Evolutionary conservation across 805 yeast species (phyloP), one percentile per base, ranked within the genome.

Genomic region (Blastobotrys chiropterorum): DNA sequence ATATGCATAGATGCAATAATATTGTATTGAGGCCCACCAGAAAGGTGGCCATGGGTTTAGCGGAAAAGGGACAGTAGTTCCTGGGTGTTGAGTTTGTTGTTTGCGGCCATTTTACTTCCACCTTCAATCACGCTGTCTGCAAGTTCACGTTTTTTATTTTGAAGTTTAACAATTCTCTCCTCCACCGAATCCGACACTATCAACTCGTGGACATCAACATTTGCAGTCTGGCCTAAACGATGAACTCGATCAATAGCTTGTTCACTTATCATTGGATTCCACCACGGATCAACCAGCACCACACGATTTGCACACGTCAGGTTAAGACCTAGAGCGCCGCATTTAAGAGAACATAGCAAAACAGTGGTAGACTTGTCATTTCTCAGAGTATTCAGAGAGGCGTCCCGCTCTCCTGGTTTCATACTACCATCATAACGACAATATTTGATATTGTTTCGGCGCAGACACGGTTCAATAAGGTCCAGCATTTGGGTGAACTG

Each of bases 221-320:
- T 67, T 17, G 58, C 53, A 3, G 67, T 70, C 56, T 76, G 80
- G 2, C 80, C 80, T 8, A 76, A 63, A 6, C 80, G 66, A 57
- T 76, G 77, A 7, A 75, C 80, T 21, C 80, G 67, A 52, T 75
- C 80, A 50, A 78, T 69, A 1, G 81, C 81, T 54, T 77, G 81
- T 53, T 72, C 77, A 2, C 63, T 67, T n/a, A 76, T 64, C 67
- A 74, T 74, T 16, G 78, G 80, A 58, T 76, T 76, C 78, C 78
- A 75, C 77, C 79, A 75, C 4, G 77, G 77, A 51, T 75, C 79
- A 6, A 67, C 48, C 44, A 75, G 52, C 0, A 75, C 58, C 13
- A 75, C 77, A 40, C 68, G 69, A 19, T 71, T 69, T 3, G 79
- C 79, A 26, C 62, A 52, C 0, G 73, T 70, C 46, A 75, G 59